These are phyloP conservation scores for Boletales sp. DNA, from an alignment of 768 basidiomycete species.

Conservation along the genomic window DNA sequence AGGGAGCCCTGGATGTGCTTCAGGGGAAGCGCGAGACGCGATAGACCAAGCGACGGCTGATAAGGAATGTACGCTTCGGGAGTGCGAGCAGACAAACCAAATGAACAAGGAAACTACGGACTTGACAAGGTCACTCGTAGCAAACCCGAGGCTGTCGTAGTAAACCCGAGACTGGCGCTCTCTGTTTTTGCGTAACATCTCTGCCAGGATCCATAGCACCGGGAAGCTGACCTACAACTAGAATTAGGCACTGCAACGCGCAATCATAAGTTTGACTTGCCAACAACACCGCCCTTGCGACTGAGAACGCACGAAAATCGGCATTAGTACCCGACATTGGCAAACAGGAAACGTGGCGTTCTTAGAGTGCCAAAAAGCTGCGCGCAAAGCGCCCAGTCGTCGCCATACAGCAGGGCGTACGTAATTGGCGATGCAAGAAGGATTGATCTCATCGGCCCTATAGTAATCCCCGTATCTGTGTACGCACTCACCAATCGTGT, in stretches of 20 bases:
- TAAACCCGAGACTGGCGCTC: neutral
- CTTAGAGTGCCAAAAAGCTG: too few relatives aligned
- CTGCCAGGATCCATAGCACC: constrained; percentile 13
- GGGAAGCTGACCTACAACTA: constrained; percentile 12
- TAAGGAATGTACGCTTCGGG: neutral
- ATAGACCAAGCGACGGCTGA: neutral
- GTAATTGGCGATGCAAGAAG: too few relatives aligned
- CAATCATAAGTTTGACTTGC: constrained; percentile 3
- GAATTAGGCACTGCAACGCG: neutral
- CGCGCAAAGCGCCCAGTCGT: too few relatives aligned
- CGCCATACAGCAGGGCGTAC: too few relatives aligned
- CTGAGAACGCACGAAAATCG: neutral
- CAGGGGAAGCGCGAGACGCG: neutral
- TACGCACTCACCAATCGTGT: too few relatives aligned
- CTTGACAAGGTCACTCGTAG: constrained; percentile 19
- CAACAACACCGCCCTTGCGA: neutral
- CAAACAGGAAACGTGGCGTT: neutral
- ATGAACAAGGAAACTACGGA: constrained; percentile 10
- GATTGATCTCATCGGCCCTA: too few relatives aligned
- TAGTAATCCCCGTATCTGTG: too few relatives aligned
- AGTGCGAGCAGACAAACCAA: constrained; percentile 8
- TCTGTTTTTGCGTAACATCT: constrained; percentile 3
- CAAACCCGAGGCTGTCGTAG: constrained; percentile 14
- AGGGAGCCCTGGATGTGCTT: constrained; percentile 1
- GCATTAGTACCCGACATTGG: constrained; percentile 1